phyloP scores from a whole-genome alignment of 1,284 basidiomycete genomes.

The Puccinia horiana region DNA sequence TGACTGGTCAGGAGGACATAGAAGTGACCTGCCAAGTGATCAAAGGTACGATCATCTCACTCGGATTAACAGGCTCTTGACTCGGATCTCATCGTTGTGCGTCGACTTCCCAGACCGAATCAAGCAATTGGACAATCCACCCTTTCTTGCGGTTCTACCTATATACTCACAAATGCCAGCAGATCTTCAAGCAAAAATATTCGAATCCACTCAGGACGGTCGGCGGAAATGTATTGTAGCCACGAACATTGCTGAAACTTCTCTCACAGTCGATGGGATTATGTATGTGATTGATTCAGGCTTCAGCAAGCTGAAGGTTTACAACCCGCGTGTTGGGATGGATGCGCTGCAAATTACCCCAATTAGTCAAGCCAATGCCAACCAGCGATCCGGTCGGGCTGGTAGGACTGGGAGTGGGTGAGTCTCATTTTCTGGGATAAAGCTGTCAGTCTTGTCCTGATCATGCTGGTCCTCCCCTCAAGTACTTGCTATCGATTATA shows the following conservation, averaged over 20 bases:
- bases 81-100: background rate
- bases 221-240: conserved; percentile 95
- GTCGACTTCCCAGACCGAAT: conserved; percentile 70
- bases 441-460: background rate
- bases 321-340: conserved; percentile 99
- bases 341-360: conserved; percentile 98
- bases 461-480: background rate
- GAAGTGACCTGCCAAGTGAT: conserved; percentile 91
- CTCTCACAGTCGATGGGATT: conserved; percentile 95
- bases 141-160: conserved; percentile 81
- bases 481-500: conserved; percentile 91
- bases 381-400: conserved; percentile 91
- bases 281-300: conserved; percentile 94
- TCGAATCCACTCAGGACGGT: conserved; percentile 89
- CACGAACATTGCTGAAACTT: conserved; percentile 99
- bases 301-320: conserved; percentile 96
- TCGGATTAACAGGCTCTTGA: background rate
- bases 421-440: background rate
- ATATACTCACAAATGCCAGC: conserved; percentile 99
- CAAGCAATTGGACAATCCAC: conserved; percentile 83
- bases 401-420: conserved; percentile 83
- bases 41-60: conserved; percentile 65
- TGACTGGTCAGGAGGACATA: conserved; percentile 99
- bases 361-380: conserved; percentile 93
- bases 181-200: conserved; percentile 96